These are phyloP conservation scores for Phytopythium mirpurense DNA, from an alignment of 352 stramenopile species.

Conservation along the genomic window DNA sequence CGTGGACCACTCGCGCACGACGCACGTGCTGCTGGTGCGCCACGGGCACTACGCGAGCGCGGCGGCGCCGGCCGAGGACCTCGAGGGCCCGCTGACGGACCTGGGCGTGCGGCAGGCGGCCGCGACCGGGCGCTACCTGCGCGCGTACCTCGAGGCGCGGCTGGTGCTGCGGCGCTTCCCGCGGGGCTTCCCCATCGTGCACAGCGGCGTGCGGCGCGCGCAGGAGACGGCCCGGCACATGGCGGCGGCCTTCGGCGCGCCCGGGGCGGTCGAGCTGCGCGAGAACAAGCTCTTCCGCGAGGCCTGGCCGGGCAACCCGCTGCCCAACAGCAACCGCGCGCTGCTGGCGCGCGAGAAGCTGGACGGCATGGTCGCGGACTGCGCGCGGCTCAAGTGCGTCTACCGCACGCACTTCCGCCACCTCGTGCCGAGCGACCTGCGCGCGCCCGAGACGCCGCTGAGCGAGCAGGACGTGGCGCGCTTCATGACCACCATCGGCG, in stretches of 20 bases:
- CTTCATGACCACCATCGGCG: conserved; percentile 27
- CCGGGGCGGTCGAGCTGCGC: conserved; percentile 24
- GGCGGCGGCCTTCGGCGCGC: conserved; percentile 29
- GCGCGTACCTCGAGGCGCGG: conserved; percentile 39
- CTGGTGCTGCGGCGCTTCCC: conserved; percentile 53
- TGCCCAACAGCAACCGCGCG: conserved; percentile 61
- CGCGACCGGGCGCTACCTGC: conserved; percentile 40
- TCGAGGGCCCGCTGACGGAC: conserved; percentile 50
- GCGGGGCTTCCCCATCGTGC: conserved; percentile 43
- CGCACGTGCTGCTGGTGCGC: conserved; percentile 62
- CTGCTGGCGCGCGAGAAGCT: conserved; percentile 59
- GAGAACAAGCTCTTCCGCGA: conserved; percentile 73
- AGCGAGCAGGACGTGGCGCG: conserved; percentile 19
- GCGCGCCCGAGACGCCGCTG: conserved; percentile 15
- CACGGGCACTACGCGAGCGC: conserved; percentile 60
- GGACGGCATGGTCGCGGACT: conserved; percentile 72
- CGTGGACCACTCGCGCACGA: conserved; percentile 64
- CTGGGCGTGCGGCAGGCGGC: conserved; percentile 44
- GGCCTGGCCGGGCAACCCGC: conserved; percentile 56
- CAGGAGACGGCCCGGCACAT: conserved; percentile 48
- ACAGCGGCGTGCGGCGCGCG: conserved; percentile 48
- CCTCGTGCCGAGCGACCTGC: conserved; percentile 52
- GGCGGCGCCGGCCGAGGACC: conserved; percentile 38
- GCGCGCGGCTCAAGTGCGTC: conserved; percentile 49
- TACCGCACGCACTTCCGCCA: conserved; percentile 70